Conservation (phyloP, 2,329 filamentous ascomycete species). For the Dactylellina drechsleri region DNA sequence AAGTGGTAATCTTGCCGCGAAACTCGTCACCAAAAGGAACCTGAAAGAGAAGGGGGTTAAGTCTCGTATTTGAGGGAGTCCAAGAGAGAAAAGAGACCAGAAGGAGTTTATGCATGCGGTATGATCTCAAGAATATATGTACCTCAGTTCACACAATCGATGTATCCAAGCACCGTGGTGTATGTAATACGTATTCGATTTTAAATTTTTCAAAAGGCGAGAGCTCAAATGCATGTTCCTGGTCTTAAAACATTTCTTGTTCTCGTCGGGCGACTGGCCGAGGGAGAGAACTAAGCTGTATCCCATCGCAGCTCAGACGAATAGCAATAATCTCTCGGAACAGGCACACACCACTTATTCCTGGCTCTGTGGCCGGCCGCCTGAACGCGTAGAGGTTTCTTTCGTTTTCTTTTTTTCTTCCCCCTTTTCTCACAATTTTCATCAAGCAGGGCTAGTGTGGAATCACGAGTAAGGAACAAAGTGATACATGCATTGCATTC, state of each 20-base stretch:
- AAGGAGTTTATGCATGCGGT: neutral
- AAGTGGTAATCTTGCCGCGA: conserved; percentile 13
- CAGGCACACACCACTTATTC: conserved; percentile 41
- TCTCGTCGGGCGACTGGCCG: conserved; percentile 22
- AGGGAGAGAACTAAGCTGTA: conserved; percentile 14
- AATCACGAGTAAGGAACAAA: conserved; percentile 2
- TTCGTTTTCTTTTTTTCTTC: conserved; percentile 11
- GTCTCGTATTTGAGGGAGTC: neutral
- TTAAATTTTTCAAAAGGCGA: neutral
- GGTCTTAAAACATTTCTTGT: neutral
- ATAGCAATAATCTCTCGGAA: conserved; percentile 55
- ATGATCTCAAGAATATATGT: conserved; percentile 33
- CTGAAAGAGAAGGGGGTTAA: neutral
- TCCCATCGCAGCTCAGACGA: conserved; percentile 44
- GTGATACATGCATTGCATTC: conserved; percentile 8
- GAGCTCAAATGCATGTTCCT: conserved; percentile 21
- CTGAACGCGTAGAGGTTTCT: conserved; percentile 33
- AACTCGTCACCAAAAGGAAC: neutral
- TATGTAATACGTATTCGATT: conserved; percentile 22
- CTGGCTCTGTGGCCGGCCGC: conserved; percentile 34
- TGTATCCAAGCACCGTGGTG: neutral
- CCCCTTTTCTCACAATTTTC: conserved; percentile 45
- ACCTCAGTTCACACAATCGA: neutral
- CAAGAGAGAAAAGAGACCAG: neutral
- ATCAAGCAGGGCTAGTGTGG: conserved; percentile 44